Conservation (phyloP, 2,329 filamentous ascomycete genomes). For the Colletotrichum scovillei region DNA sequence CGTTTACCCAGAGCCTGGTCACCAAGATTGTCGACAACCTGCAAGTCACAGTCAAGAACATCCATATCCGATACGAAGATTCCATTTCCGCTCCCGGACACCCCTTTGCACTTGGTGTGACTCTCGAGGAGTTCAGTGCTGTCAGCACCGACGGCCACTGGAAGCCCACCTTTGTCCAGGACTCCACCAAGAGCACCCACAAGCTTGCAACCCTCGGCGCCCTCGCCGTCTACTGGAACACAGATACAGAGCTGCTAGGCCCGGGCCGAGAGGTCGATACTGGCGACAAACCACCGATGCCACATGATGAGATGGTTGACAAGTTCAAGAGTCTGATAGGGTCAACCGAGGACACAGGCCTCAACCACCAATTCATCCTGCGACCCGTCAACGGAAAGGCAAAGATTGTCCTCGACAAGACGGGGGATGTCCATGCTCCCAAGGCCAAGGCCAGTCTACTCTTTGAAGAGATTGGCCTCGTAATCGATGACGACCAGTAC, state of each 20-base stretch:
- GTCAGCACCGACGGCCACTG: constrained; percentile 95
- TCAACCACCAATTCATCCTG: constrained; percentile 89
- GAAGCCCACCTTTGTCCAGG: constrained; percentile 96
- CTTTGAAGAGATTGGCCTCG: constrained; percentile 97
- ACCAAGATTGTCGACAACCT: constrained; percentile 99
- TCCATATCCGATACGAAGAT: constrained; percentile 98
- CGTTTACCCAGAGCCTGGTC: constrained; percentile 93
- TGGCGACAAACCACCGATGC: constrained; percentile 68
- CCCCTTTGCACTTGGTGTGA: constrained; percentile 92
- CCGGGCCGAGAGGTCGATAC: constrained; percentile 79
- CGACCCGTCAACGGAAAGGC: constrained; percentile 96
- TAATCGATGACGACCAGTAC: constrained; percentile 98
- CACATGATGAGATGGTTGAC: constrained; percentile 81
- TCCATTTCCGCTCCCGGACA: constrained; percentile 95
- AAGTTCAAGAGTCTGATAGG: constrained; percentile 85
- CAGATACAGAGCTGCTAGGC: constrained; percentile 86
- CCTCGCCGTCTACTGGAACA: constrained; percentile 97
- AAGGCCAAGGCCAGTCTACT: constrained; percentile 91
- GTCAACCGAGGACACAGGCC: constrained; percentile 69
- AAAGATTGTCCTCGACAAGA: constrained; percentile 95
- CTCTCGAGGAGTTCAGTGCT: constrained; percentile 95
- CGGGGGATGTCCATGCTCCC: constrained; percentile 79
- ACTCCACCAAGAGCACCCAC: constrained; percentile 84
- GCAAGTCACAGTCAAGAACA: constrained; percentile 97
- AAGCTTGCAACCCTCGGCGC: constrained; percentile 93